phyloP scores from a whole-genome alignment of 1,284 basidiomycete species.

The Malassezia yamatoensis region DNA sequence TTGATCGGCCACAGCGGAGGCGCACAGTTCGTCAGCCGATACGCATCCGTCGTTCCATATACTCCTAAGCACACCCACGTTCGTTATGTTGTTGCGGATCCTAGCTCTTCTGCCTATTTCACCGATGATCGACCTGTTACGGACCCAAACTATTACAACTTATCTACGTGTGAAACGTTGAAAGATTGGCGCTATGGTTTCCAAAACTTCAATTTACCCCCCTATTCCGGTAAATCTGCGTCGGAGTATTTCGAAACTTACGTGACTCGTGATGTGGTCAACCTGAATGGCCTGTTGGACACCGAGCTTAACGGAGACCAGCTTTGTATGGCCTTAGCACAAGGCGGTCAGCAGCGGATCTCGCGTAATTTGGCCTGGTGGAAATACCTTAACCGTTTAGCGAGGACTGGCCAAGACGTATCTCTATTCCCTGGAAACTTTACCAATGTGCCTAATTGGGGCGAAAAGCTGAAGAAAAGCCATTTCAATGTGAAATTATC shows the following conservation, averaged over 20 bases:
- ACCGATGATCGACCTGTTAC: conserved; percentile 28
- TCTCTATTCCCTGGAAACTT: conserved; percentile 26
- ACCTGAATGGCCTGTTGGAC: conserved; percentile 27
- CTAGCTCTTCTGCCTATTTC: conserved; percentile 31
- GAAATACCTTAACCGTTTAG: conserved; percentile 35
- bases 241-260: conserved; percentile 20
- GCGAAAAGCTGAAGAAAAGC: not conserved
- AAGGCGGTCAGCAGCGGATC: conserved; percentile 21
- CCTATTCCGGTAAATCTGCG: not conserved
- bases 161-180: conserved; percentile 18
- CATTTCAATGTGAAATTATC: not conserved
- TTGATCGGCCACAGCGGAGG: conserved; percentile 40
- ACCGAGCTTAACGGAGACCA: conserved; percentile 26
- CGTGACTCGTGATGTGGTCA: conserved; percentile 26
- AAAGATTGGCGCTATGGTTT: conserved; percentile 33
- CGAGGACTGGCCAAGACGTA: conserved; percentile 10
- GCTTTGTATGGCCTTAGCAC: conserved; percentile 25
- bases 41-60: conserved; percentile 18
- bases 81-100: conserved; percentile 31
- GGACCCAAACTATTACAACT: conserved; percentile 6
- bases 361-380: conserved; percentile 29
- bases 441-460: conserved; percentile 17
- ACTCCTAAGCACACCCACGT: conserved; percentile 13
- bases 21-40: conserved; percentile 29
- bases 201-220: conserved; percentile 1